Conservation (phyloP, 2,329 filamentous ascomycete species). For the Clarireedia hainanense region DNA sequence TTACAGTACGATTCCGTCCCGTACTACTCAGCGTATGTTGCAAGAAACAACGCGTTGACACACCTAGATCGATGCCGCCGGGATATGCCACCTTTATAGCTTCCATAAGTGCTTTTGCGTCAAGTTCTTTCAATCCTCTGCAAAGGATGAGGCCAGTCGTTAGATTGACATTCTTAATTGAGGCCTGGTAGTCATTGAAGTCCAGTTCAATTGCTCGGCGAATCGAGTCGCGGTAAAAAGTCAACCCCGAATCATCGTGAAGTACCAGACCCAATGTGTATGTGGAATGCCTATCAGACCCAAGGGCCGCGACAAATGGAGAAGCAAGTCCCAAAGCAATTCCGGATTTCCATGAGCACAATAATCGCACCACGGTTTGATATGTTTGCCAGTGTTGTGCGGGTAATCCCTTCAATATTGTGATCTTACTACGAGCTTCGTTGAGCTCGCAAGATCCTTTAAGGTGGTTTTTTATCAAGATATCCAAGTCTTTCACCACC, state of each 20-base stretch:
- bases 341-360: background rate
- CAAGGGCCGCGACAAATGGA: background rate
- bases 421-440: background rate
- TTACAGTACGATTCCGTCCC: background rate
- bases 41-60: background rate
- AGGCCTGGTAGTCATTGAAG: background rate
- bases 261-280: background rate
- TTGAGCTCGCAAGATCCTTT: background rate
- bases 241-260: background rate
- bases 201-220: background rate
- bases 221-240: background rate
- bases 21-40: background rate
- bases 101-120: slow-evolving; percentile 1
- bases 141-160: background rate
- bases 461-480: background rate
- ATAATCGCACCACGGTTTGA: background rate
- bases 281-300: background rate
- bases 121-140: background rate
- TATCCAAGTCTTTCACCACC: background rate
- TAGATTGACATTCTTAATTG: background rate
- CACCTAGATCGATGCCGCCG: slow-evolving; percentile 2
- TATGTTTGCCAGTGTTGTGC: slow-evolving; percentile 6
- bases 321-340: background rate
- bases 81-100: background rate
- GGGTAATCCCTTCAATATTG: background rate